Percentiles rank a stretch among this genome's conserved stretches.
These are phyloP conservation scores for Komagataella pseudopastoris DNA, from an alignment of 805 yeast genomes.

Conservation along the genomic window DNA sequence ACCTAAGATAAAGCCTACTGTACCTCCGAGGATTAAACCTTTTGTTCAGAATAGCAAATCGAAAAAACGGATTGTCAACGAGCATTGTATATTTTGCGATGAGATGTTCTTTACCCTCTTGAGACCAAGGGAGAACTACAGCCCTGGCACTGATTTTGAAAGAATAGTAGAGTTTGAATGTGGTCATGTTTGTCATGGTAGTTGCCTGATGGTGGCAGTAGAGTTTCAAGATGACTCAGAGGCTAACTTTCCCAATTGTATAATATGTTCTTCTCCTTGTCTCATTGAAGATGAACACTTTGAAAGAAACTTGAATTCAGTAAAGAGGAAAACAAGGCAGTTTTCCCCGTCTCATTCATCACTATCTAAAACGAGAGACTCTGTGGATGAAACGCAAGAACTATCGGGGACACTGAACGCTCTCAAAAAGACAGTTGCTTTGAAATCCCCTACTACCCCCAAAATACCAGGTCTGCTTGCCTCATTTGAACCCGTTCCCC, in stretches of 20 bases:
- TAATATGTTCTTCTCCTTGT: background rate
- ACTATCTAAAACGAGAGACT: background rate
- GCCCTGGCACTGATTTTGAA: background rate
- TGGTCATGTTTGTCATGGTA: background rate
- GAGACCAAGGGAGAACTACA: background rate
- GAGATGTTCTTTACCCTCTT: background rate
- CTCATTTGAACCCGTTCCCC: background rate
- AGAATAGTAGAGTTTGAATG: background rate
- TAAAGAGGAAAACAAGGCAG: background rate
- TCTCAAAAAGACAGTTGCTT: background rate
- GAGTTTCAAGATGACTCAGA: background rate
- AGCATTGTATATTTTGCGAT: background rate
- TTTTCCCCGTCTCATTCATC: background rate
- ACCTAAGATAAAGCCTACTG: background rate
- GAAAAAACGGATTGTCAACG: background rate
- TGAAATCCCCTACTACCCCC: background rate
- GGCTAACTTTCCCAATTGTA: background rate
- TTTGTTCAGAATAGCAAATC: background rate
- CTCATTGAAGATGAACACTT: background rate
- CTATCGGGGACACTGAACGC: background rate
- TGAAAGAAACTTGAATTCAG: background rate
- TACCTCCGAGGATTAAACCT: background rate
- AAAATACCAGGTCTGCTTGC: background rate
- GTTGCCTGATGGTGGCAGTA: background rate
- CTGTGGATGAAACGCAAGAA: background rate